Base-by-base conservation (phyloP, 2,329 filamentous ascomycete species). In the Fusarium sp. region DNA sequence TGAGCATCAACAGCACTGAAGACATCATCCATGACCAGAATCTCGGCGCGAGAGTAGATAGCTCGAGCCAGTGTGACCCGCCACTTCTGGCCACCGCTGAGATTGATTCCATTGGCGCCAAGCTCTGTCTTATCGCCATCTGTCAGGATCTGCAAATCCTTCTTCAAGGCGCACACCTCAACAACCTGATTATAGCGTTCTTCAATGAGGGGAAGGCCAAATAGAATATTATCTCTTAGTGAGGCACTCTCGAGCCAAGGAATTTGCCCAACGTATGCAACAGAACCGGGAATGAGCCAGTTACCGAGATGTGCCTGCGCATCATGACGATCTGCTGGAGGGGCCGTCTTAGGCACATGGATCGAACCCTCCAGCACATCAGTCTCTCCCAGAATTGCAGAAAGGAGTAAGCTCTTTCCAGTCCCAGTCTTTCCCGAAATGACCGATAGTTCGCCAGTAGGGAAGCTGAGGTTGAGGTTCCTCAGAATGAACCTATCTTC, bases 191-290 rank as follows among this genome's bases (percentile, higher is more conserved):
- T 78, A 72, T 94, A 95, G 35, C 92, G 85, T n/a, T 82, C 78
- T 54, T 87, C 79, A 51, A 92, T 85, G 28, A 83, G 84, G 0
- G 91, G 91, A 3, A 93, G 78, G 0, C 91, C 91, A 61, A 94
- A 95, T 0, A 92, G 74, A 46, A 95, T 90, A 67, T 95, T 96
- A 40, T 92, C 88, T 53, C 84, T 87, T 60, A 96, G 88, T 6
- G 87, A 90, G 1, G 89, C 90, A 67, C 93, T 94, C 71, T 94
- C 91, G 44, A 95, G 91, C 91, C 91, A 95, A 0, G 91, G 91
- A 7, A 90, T 92, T 71, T 93, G 91, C 1, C 89, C 86, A 31
- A 93, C 89, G 67, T 88, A 94, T 0, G 91, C 91, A 43, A 93
- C 83, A 2, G 89, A 84, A 3, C 83, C 83, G 7, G 88, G 83